A percentile compares a stretch with the other conserved stretches of the same genome.
Evolutionary conservation across 176 grass and related monocot species (phyloP).

Genomic region (Dactylis glomerata): DNA sequence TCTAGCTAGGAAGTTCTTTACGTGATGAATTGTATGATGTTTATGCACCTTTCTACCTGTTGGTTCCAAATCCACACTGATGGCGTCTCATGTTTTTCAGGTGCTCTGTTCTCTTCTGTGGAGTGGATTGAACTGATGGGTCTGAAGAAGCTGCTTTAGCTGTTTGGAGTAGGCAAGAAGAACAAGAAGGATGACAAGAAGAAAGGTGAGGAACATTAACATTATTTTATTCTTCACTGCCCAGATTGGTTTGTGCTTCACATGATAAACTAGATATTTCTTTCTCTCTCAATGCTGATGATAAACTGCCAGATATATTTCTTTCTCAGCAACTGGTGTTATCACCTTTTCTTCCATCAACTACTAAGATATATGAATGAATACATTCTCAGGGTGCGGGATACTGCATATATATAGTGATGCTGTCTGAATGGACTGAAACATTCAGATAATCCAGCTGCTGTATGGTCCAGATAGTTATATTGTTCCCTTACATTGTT

Average conservation of each 20-base stretch:
- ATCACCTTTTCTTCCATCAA: not conserved
- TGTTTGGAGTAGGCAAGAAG: conserved; percentile 34
- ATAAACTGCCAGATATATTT: no score
- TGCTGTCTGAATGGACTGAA: no score
- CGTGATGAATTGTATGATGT: no score
- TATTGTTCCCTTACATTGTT: no score
- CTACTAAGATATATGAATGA: no score
- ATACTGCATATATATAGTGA: no score
- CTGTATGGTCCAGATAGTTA: not conserved
- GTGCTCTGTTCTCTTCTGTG: not conserved
- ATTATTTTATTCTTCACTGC: not conserved
- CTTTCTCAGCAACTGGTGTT: no score
- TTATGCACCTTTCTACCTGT: no score
- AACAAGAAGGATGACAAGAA: conserved; percentile 45
- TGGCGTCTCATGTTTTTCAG: conserved; percentile 21
- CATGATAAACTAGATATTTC: not conserved
- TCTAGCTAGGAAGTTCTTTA: not conserved
- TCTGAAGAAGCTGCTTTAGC: conserved; percentile 39
- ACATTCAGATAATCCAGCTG: not conserved
- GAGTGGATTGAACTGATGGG: no score
- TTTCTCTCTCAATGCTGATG: not conserved
- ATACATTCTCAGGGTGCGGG: no score
- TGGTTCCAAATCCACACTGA: no score
- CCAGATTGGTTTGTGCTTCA: not conserved
- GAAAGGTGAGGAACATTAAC: conserved; percentile 28